Evolutionary conservation across 1,139 yeast species (phyloP).

Genomic region (Lodderomyces elongisporus): DNA sequence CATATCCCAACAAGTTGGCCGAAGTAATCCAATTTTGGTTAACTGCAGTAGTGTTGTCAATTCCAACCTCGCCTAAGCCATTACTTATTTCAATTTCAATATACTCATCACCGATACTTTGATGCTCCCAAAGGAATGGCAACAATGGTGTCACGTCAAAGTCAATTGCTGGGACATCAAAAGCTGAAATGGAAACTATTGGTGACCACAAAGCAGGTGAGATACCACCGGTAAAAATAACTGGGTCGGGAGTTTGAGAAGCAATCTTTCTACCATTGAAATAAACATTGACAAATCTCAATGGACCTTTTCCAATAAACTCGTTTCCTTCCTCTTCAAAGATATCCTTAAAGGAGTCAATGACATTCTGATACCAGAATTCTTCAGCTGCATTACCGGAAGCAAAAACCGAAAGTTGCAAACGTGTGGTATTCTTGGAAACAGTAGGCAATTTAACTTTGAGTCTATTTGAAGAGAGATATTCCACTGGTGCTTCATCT

Average conservation of each 20-base stretch:
- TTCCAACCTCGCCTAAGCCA: conserved; percentile 43
- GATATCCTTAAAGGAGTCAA: conserved; percentile 40
- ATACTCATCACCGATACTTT: conserved; percentile 17
- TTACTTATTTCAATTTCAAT: conserved; percentile 52
- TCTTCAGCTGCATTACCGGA: conserved; percentile 80
- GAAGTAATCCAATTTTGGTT: conserved; percentile 68
- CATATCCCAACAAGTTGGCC: conserved; percentile 65
- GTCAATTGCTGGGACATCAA: conserved; percentile 62
- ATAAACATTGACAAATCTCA: conserved; percentile 50
- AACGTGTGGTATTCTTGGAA: conserved; percentile 50
- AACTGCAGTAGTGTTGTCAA: conserved; percentile 23
- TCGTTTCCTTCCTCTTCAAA: conserved; percentile 34
- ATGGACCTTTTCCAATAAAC: conserved; percentile 60
- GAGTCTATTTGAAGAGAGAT: conserved; percentile 38
- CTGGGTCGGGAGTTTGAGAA: conserved; percentile 52
- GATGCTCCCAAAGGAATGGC: conserved; percentile 54
- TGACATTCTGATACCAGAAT: conserved; percentile 70
- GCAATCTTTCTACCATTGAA: conserved; percentile 47
- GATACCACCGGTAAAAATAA: conserved; percentile 72
- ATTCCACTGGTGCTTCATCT: conserved; percentile 29
- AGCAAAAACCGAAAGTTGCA: conserved; percentile 55
- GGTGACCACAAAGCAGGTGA: conserved; percentile 79
- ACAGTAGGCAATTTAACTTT: conserved; percentile 36
- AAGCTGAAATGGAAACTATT: conserved; percentile 66
- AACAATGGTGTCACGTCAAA: conserved; percentile 64